Evolutionary conservation across 495 filamentous ascomycete genomes (phyloP), one percentile per base, ranked within the genome.

Genomic region (Xylaria cubensis): DNA sequence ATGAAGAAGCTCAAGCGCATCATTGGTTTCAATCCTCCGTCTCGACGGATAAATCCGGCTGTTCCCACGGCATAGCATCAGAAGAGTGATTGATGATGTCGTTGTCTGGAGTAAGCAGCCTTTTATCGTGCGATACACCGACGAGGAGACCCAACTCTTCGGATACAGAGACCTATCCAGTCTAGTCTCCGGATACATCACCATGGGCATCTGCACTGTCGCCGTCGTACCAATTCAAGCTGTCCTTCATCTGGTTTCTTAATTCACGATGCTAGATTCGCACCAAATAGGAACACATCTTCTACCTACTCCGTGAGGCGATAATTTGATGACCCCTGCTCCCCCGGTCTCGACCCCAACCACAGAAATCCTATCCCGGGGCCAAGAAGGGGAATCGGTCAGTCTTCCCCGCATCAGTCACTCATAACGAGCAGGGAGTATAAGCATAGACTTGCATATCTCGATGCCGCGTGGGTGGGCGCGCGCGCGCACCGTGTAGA

Each of bases 361-460:
- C n/a, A 48, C 9, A n/a, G 42, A 1, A 41, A 50, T 65, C 15
- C 6, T 48, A 42, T 7, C 63, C 39, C 17, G 42, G 42, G 62
- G n/a, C 62, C 21, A 64, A 48, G 62, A 64, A 41, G 62, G 41
- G 63, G 32, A 19, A 34, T 34, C 42, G 42, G 63, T 34, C 63
- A 34, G 24, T 34, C 50, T 56, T 67, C 65, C 65, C 65, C 65
- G 65, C 65, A 67, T 67, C 19, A 21, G 34, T 48, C 34, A 5
- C 19, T 41, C 10, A 21, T 61, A 13, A 36, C 26, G 29, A 59
- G 29, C 55, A 36, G 55, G 29, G 55, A 36, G 15, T 32, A 21
- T 59, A n/a, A 36, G 15, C 55, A n/a, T 36, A 12, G 32, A 36
- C 55, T 29, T 36, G 55, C 55, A 59, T 36, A 59, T 59, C 15